These are phyloP conservation scores for Cladosporium velox DNA, from an alignment of 2,329 filamentous ascomycete genomes.

Conservation along the genomic window DNA sequence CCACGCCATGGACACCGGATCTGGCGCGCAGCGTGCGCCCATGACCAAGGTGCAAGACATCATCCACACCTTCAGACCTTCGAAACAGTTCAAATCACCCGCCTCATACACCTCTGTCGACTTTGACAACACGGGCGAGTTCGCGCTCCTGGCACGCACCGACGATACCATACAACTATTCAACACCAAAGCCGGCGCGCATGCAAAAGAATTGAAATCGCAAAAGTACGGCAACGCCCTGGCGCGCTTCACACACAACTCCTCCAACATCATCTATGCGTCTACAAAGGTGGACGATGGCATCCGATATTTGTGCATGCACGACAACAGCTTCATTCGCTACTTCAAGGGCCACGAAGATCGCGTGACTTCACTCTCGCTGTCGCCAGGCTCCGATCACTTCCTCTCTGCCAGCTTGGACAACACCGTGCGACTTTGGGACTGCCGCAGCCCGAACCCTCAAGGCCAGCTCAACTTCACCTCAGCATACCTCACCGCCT, in stretches of 20 bases:
- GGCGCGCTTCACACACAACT: conserved; percentile 90
- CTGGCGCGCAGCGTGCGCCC: conserved; percentile 27
- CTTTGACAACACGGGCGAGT: conserved; percentile 93
- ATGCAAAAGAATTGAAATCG: conserved; percentile 84
- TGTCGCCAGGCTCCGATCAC: conserved; percentile 84
- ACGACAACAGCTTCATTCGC: conserved; percentile 94
- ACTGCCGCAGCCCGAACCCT: conserved; percentile 75
- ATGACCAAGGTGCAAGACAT: conserved; percentile 70
- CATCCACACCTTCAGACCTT: conserved; percentile 74
- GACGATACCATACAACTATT: conserved; percentile 96
- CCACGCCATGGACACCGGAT: conserved; percentile 27
- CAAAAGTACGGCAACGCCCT: conserved; percentile 97
- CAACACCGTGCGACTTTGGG: conserved; percentile 90
- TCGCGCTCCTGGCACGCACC: conserved; percentile 85
- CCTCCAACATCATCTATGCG: conserved; percentile 88
- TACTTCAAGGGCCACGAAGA: conserved; percentile 92
- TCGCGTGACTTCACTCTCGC: conserved; percentile 76
- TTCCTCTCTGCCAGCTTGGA: conserved; percentile 92
- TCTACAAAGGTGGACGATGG: conserved; percentile 94
- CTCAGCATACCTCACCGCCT: conserved; percentile 79
- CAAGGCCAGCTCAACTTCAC: conserved; percentile 79
- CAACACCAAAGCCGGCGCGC: conserved; percentile 85
- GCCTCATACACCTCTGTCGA: conserved; percentile 73
- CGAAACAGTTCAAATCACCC: conserved; percentile 53
- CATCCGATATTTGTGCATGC: conserved; percentile 82